These are phyloP conservation scores for Diaporthe caulivora DNA, from an alignment of 2,329 filamentous ascomycete genomes.

Conservation along the genomic window DNA sequence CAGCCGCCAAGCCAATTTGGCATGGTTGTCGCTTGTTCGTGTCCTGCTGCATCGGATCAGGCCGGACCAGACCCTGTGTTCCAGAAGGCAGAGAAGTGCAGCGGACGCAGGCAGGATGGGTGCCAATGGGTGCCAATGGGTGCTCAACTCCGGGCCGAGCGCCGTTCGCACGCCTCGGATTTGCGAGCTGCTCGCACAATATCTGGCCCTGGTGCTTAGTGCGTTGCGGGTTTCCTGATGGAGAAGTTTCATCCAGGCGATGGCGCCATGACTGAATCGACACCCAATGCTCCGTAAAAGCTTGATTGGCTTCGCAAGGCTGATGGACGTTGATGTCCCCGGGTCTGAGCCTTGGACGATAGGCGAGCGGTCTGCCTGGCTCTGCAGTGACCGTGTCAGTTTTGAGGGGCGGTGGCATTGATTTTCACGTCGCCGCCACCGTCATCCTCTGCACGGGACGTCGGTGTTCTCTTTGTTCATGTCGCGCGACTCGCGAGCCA, in stretches of 20 bases:
- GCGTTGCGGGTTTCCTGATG: constrained; percentile 17
- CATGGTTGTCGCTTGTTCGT: constrained; percentile 20
- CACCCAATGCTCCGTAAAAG: not conserved
- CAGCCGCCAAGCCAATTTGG: constrained; percentile 7
- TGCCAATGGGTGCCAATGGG: not conserved
- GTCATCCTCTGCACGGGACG: too few species aligned
- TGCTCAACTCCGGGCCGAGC: constrained; percentile 29
- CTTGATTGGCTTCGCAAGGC: constrained; percentile 24
- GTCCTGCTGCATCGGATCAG: constrained; percentile 9
- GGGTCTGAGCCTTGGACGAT: not conserved
- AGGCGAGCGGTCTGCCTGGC: constrained; percentile 13
- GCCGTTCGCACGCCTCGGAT: constrained; percentile 31
- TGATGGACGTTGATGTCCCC: not conserved
- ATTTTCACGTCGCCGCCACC: not conserved
- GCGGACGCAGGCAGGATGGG: too few species aligned
- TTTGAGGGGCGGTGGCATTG: not conserved
- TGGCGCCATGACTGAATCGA: constrained; percentile 24
- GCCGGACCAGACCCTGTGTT: constrained; percentile 21
- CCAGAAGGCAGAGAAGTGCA: constrained; percentile 20
- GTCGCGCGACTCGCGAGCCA: constrained; percentile 21
- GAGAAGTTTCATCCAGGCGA: constrained; percentile 19
- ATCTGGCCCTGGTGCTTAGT: constrained; percentile 6
- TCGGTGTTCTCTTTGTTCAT: not conserved
- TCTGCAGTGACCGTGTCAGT: constrained; percentile 18
- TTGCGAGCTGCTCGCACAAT: constrained; percentile 20